These are phyloP conservation scores for Galerina marginata DNA, from an alignment of 768 basidiomycete genomes.

Conservation along the genomic window DNA sequence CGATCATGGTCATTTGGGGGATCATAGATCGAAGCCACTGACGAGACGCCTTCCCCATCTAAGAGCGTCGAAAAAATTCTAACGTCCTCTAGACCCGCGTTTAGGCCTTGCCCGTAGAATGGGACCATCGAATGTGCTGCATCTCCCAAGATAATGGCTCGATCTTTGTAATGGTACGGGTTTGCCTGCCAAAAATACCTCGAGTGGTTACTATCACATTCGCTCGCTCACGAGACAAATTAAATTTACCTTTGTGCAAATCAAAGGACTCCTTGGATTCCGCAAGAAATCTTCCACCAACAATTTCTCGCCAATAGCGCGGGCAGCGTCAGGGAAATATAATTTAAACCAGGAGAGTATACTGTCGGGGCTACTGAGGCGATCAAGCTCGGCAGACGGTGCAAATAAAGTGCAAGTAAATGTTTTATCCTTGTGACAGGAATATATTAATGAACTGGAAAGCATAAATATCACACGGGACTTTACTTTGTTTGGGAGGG, in stretches of 20 bases:
- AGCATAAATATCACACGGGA: conserved; percentile 29
- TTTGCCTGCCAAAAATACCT: conserved; percentile 57
- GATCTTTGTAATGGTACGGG: conserved; percentile 91
- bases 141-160: conserved; percentile 89
- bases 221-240: conserved; percentile 22
- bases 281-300: conserved; percentile 78
- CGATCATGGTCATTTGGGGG: conserved; percentile 50
- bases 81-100: conserved; percentile 97
- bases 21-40: conserved; percentile 43
- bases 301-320: conserved; percentile 80
- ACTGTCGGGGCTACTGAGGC: conserved; percentile 59
- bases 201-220: conserved; percentile 28
- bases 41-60: conserved; percentile 68
- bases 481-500: conserved; percentile 92
- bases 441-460: conserved; percentile 30
- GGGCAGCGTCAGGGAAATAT: conserved; percentile 89
- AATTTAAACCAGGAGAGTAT: conserved; percentile 77
- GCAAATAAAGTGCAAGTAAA: conserved; percentile 98
- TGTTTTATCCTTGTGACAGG: conserved; percentile 79
- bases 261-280: conserved; percentile 89
- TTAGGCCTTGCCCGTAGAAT: conserved; percentile 96
- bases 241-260: conserved; percentile 84
- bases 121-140: conserved; percentile 99
- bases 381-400: conserved; percentile 77
- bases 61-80: conserved; percentile 83